phyloP scores from a whole-genome alignment of 176 grass and related monocot genomes.

The Poa annua region DNA sequence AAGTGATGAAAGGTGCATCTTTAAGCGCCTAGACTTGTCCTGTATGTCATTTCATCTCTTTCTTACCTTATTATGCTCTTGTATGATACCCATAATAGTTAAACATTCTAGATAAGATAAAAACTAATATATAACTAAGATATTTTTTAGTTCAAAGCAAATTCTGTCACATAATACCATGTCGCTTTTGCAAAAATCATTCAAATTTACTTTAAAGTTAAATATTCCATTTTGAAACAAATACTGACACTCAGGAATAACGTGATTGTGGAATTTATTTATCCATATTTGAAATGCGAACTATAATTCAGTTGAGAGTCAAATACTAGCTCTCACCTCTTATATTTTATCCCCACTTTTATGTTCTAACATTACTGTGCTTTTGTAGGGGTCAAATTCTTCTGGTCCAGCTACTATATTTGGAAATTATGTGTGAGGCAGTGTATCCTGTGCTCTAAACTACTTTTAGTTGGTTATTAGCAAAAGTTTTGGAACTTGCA shows the following conservation, averaged over 20 bases:
- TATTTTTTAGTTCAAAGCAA: neutral
- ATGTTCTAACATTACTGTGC: constrained; percentile 42
- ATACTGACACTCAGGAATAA: neutral
- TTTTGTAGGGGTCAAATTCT: constrained; percentile 78
- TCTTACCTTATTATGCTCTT: constrained; percentile 5
- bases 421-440: constrained; percentile 86
- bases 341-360: neutral
- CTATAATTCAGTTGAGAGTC: constrained; percentile 16
- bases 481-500: constrained; percentile 24
- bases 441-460: constrained; percentile 69
- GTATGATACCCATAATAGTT: constrained; percentile 15
- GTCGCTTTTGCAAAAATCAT: neutral
- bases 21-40: neutral
- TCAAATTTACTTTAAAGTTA: constrained; percentile 12
- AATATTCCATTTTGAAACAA: neutral
- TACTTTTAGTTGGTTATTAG: constrained; percentile 21
- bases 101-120: constrained; percentile 16
- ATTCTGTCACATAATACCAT: neutral
- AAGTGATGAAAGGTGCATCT: constrained; percentile 67
- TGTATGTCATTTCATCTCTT: constrained; percentile 26
- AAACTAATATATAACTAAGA: neutral
- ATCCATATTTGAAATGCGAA: constrained; percentile 6
- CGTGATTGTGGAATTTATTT: neutral
- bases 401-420: constrained; percentile 73
- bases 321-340: neutral